These are phyloP conservation scores for Combretum micranthum DNA, from an alignment of 345 rosid species.

Conservation along the genomic window DNA sequence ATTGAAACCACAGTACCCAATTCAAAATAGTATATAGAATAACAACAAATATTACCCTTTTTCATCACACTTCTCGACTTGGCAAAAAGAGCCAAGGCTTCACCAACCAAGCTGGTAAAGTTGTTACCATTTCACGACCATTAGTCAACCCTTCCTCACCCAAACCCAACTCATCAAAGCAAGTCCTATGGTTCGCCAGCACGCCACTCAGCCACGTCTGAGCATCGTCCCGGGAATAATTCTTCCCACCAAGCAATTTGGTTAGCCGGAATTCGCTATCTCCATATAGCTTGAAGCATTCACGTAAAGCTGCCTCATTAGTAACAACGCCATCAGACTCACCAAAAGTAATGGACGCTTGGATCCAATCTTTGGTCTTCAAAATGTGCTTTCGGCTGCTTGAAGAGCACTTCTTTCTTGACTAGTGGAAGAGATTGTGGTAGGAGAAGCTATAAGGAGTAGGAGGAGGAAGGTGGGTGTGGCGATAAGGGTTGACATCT, in stretches of 20 bases:
- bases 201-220: not conserved
- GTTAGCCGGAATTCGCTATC: not conserved
- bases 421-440: not conserved
- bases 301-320: not conserved
- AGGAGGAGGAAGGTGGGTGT: constrained; percentile 4
- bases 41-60: constrained; percentile 24
- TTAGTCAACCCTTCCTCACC: not conserved
- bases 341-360: not conserved
- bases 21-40: too few relatives aligned
- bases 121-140: constrained; percentile 14
- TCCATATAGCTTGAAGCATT: not conserved
- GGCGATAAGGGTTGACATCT: not conserved
- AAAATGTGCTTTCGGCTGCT: not conserved
- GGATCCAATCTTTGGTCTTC: not conserved
- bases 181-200: not conserved
- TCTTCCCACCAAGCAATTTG: not conserved
- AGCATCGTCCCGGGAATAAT: not conserved
- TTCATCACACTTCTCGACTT: not conserved
- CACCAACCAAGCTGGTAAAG: constrained; percentile 27
- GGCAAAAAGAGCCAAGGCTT: constrained; percentile 36
- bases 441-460: not conserved
- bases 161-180: not conserved
- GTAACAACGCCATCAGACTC: not conserved
- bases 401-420: not conserved
- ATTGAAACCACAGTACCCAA: too few relatives aligned